These are phyloP conservation scores for Pseudocercospora eumusae DNA, from an alignment of 2,329 filamentous ascomycete species.

Conservation along the genomic window DNA sequence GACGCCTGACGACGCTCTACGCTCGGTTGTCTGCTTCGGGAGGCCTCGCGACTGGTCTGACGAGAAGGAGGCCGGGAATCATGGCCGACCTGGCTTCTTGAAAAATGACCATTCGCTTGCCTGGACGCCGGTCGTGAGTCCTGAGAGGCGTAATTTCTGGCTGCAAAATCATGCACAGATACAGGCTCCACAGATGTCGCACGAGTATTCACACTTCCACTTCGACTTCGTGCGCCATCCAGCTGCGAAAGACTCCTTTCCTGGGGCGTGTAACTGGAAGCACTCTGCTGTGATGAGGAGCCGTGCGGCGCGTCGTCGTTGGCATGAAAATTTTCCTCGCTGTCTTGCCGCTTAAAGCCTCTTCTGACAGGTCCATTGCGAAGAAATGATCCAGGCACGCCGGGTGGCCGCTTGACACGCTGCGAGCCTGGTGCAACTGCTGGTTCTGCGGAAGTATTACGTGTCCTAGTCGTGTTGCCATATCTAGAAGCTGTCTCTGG, in stretches of 20 bases:
- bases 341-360: constrained; percentile 62
- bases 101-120: constrained; percentile 32
- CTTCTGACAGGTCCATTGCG: constrained; percentile 73
- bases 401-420: constrained; percentile 74
- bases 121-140: constrained; percentile 32
- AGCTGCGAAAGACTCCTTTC: constrained; percentile 31
- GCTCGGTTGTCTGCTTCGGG: constrained; percentile 37
- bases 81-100: constrained; percentile 33
- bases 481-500: constrained; percentile 50
- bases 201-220: constrained; percentile 36
- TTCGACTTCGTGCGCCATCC: constrained; percentile 34
- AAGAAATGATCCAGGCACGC: constrained; percentile 73
- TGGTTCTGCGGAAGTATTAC: constrained; percentile 60
- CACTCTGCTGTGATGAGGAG: constrained; percentile 36
- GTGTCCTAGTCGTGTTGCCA: constrained; percentile 49
- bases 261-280: constrained; percentile 32
- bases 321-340: constrained; percentile 49
- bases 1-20: constrained; percentile 32
- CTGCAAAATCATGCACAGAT: constrained; percentile 41
- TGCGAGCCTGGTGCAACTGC: constrained; percentile 69
- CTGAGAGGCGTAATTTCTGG: constrained; percentile 28
- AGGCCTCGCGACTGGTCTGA: constrained; percentile 34
- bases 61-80: constrained; percentile 36
- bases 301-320: constrained; percentile 38
- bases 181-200: constrained; percentile 40